Evolutionary conservation across 148 eudicot species (phyloP), one percentile per base, ranked within the genome.

Genomic region (Diospyros lotus): DNA sequence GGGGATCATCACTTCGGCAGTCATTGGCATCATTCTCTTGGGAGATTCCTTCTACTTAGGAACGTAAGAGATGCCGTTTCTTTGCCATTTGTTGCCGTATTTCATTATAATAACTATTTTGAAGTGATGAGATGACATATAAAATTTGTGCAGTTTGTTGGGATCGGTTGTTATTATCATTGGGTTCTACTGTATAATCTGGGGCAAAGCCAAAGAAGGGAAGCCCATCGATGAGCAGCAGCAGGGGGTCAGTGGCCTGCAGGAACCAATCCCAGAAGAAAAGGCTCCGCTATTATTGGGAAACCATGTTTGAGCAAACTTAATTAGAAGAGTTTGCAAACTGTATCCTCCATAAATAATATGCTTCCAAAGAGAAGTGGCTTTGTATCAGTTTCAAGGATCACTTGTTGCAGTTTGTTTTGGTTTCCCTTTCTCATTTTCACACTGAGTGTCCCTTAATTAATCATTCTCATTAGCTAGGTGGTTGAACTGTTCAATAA

Each of bases 121-220:
- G 1, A 48, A 8, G 52, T 48, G 52, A 28, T 48, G 52, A 8
- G 52, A 48, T 48, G 8, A 48, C 52, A 8, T 56, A 14, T 56
- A 14, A 12, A 75, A 51, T 44, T 45, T 54, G 55, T 75, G 82
- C 85, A 86, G 89, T 75, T 73, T 86, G 81, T 71, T 84, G 41
- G 89, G 89, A 54, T 78, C 82, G 68, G 70, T 76, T 6, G 55
- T 73, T 58, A 86, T 86, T 68, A 75, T 81, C 64, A 38, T 78
- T 13, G 87, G 87, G 12, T 84, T 86, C 76, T 86, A 86, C 58
- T 80, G 82, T 46, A 82, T 86, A 39, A 80, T 84, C 84, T 86
- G 89, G 87, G 86, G 87, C 15, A 86, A 86, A 77, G 81, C 84
- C 54, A 82, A 82, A 72, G 89, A 86, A 68, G 79, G 75, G 76